These are phyloP conservation scores for Epichloe coenophiala DNA, from an alignment of 2,329 filamentous ascomycete genomes.

Conservation along the genomic window DNA sequence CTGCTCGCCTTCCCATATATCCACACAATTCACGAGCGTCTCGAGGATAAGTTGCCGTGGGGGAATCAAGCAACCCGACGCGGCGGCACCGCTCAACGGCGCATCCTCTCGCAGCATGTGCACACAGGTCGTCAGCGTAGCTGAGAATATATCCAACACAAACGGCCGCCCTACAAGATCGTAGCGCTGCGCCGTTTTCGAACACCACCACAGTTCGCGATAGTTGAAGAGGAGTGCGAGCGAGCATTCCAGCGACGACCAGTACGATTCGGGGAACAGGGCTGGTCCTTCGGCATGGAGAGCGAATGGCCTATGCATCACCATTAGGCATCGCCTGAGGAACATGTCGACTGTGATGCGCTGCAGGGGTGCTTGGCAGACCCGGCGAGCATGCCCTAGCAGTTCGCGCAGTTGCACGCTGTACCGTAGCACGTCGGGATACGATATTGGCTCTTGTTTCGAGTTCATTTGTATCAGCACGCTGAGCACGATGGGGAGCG, in stretches of 20 bases:
- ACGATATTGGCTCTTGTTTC: conserved; percentile 17
- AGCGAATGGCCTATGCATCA: conserved; percentile 22
- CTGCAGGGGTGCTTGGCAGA: conserved; percentile 18
- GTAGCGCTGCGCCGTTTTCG: conserved; percentile 12
- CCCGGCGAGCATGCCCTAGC: conserved; percentile 17
- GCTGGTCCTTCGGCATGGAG: conserved; percentile 19
- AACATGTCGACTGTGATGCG: conserved; percentile 22
- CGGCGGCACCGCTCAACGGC: conserved; percentile 16
- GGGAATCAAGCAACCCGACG: conserved; percentile 17
- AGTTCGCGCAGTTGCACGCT: conserved; percentile 19
- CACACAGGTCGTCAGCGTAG: conserved; percentile 19
- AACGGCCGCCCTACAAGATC: conserved; percentile 21
- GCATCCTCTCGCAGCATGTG: conserved; percentile 22
- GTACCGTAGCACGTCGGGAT: conserved; percentile 20
- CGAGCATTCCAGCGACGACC: conserved; percentile 23
- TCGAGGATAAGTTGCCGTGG: conserved; percentile 23
- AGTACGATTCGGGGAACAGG: conserved; percentile 22
- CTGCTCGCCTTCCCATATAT: conserved; percentile 22
- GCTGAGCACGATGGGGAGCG: conserved; percentile 17
- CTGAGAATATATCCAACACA: conserved; percentile 23
- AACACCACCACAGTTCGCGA: conserved; percentile 19
- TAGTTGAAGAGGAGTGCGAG: conserved; percentile 22
- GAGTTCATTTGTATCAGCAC: conserved; percentile 21
- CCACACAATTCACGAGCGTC: conserved; percentile 19
- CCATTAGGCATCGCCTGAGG: conserved; percentile 21